These are phyloP conservation scores for Pestalotiopsis sp. DNA, from an alignment of 2,329 filamentous ascomycete species.

Conservation along the genomic window DNA sequence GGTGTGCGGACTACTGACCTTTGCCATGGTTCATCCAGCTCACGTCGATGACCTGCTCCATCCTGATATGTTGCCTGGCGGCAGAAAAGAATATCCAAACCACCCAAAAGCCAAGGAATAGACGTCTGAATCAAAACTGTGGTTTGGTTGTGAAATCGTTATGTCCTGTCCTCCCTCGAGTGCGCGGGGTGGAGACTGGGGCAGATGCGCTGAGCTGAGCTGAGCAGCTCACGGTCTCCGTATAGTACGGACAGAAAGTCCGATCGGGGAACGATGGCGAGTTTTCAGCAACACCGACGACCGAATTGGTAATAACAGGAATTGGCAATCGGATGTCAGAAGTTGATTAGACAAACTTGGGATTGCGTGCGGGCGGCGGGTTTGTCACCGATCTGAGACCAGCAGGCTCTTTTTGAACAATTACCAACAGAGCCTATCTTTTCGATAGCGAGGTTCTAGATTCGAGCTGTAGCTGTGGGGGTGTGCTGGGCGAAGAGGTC, in stretches of 20 bases:
- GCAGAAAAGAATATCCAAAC: background rate
- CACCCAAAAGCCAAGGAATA: background rate
- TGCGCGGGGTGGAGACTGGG: conserved; percentile 11
- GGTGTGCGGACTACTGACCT: conserved; percentile 56
- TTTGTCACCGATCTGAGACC: background rate
- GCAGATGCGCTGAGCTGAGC: conserved; percentile 7
- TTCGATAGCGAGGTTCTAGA: conserved; percentile 9
- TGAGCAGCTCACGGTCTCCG: background rate
- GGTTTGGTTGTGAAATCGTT: background rate
- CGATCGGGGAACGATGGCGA: background rate
- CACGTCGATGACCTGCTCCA: conserved; percentile 86
- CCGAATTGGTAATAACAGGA: background rate
- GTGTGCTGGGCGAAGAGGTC: background rate
- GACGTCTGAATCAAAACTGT: background rate
- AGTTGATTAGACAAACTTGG: background rate
- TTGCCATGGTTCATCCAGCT: conserved; percentile 88
- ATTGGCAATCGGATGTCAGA: background rate
- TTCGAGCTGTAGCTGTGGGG: conserved; percentile 9
- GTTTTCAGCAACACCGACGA: background rate
- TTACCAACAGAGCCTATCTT: conserved; percentile 2
- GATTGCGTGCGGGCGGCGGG: background rate
- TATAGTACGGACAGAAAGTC: background rate
- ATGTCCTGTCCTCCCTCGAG: background rate
- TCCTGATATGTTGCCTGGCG: conserved; percentile 34
- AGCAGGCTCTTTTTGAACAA: background rate